Conservation (phyloP, 345 rosid species). For the Sisymbrium altissimum region DNA sequence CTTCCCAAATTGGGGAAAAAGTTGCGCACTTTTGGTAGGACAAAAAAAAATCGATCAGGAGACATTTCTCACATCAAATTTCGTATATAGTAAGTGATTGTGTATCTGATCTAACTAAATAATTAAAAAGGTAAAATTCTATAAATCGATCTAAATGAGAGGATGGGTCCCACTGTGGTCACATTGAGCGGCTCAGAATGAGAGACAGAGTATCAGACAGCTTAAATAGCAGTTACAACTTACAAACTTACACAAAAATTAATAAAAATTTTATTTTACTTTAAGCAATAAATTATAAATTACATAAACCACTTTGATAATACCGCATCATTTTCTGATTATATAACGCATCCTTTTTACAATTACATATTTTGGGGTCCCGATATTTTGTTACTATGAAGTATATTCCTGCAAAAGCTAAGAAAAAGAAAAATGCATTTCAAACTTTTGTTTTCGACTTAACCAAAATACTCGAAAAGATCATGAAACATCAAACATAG, state of each 20-base stretch:
- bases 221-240: constrained; percentile 19
- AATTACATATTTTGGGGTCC: neutral
- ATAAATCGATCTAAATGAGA: neutral
- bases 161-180: neutral
- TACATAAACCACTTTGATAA: too few species aligned
- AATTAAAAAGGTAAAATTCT: too few species aligned
- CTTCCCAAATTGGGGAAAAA: neutral
- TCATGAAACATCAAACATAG: neutral
- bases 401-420: neutral
- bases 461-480: neutral
- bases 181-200: constrained; percentile 18
- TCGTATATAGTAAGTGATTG: too few species aligned
- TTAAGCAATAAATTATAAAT: neutral
- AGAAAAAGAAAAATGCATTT: neutral
- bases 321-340: neutral
- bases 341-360: neutral
- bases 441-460: neutral
- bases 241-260: neutral
- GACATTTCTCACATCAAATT: neutral
- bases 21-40: neutral
- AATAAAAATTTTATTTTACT: neutral
- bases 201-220: constrained; percentile 17
- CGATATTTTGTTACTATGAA: neutral
- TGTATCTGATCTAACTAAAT: too few species aligned
- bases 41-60: neutral